A percentile compares a stretch with the other conserved stretches of the same genome.
These are phyloP conservation scores for Claviceps maximensis DNA, from an alignment of 2,329 filamentous ascomycete species.

Conservation along the genomic window DNA sequence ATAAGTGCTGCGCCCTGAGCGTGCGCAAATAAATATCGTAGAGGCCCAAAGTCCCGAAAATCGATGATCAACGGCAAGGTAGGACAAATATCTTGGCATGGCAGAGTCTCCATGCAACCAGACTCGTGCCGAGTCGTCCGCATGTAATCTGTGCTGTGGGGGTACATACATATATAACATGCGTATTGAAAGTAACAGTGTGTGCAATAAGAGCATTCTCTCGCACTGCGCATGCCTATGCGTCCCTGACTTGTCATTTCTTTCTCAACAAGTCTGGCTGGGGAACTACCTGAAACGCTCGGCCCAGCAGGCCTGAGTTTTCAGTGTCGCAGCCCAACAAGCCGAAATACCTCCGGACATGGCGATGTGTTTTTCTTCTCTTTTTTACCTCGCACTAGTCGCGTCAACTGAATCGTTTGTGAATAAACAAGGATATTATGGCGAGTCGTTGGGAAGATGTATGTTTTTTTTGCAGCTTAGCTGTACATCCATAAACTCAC, in stretches of 20 bases:
- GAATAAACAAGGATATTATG: not conserved
- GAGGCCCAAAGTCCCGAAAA: not conserved
- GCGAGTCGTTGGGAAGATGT: not conserved
- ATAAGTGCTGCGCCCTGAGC: not conserved
- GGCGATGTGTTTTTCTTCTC: too few species aligned
- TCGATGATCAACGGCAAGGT: not conserved
- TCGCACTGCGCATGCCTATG: not conserved
- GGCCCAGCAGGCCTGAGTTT: not conserved
- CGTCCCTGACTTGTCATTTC: not conserved
- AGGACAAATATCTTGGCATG: not conserved
- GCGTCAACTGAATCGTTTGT: too few species aligned
- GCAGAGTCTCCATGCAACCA: not conserved
- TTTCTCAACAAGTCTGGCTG: not conserved
- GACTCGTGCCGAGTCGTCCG: not conserved
- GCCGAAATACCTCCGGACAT: too few species aligned
- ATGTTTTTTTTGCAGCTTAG: too few species aligned
- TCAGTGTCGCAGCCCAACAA: too few species aligned
- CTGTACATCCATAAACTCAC: too few species aligned
- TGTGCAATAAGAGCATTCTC: not conserved
- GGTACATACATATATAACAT: too few species aligned
- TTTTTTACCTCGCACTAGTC: too few species aligned
- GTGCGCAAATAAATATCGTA: not conserved
- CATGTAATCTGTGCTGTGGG: not conserved
- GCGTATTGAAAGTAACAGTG: too few species aligned
- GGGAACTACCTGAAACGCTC: not conserved